Base-by-base conservation (phyloP, 2,329 filamentous ascomycete species). In the Zasmidium citrigriseum region DNA sequence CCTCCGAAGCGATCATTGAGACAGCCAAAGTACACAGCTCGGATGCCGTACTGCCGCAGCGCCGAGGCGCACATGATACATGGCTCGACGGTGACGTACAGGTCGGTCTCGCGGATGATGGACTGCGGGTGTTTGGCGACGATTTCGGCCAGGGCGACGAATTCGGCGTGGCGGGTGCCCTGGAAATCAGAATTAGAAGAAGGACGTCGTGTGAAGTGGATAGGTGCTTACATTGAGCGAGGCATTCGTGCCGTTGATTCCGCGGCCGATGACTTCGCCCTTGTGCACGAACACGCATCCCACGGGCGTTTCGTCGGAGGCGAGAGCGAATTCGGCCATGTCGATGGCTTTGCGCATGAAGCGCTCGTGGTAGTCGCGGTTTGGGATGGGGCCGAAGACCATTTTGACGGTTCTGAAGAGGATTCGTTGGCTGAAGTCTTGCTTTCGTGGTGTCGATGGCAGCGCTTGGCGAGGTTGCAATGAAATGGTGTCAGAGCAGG, bases 41-140 rank as follows among this genome's bases (percentile, higher is more conserved):
- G 86, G 75, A 99, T 92, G 14, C 87, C 85, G 64, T 96, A 88
- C 75, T 99, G 96, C 52, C 92, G 86, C 52, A 99, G 83, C 54
- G 96, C 86, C 5, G 92, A 96, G 12, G 95, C 95, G 73, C 95
- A 99, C 95, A 99, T 99, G 78, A 99, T 91, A 75, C 95, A 99
- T 3, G 95, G 95, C 77, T 99, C 96, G 54, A 99, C 93, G 0
- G 95, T 99, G 50, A 99, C 95, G 75, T 99, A 99, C 52, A 99
- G 85, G 70, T 89, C 86, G 10, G 87, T 89, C 64, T 93, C 85
- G 41, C 80, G 80, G 66, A 98, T 81, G 62, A 93, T 84, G 12
- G 82, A 83, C 29, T 85, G 83, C 54, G 88, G 83, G 64, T 95
- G 83, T 53, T 81, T 82, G 21, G 82, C 77, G 47, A 90, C 78